phyloP scores from a whole-genome alignment of 495 filamentous ascomycete genomes.

The Glutinoglossum americanum region DNA sequence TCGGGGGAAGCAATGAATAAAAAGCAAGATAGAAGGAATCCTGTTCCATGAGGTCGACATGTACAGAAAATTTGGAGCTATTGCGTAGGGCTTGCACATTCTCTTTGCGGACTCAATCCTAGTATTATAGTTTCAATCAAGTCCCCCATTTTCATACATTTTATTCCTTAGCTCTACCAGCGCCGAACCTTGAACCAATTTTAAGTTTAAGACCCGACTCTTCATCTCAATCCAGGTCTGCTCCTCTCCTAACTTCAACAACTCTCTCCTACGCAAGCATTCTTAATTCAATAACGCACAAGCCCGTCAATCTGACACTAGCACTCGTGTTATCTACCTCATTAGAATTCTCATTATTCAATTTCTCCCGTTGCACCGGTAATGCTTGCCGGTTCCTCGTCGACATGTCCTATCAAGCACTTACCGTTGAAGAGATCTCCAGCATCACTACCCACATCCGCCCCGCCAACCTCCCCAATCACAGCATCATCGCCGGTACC shows the following conservation, averaged over 20 bases:
- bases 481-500: background rate
- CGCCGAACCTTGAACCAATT: background rate
- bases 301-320: background rate
- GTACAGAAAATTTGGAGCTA: background rate
- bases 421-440: background rate
- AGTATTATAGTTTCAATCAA: constrained; percentile 1
- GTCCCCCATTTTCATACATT: background rate
- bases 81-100: background rate
- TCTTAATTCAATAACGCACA: background rate
- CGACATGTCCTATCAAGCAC: background rate
- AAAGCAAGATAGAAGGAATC: background rate
- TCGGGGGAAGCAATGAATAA: background rate
- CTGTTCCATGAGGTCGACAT: background rate
- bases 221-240: background rate
- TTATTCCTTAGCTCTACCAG: background rate
- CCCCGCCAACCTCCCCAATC: background rate
- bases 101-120: background rate
- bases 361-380: background rate
- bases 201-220: background rate
- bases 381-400: background rate
- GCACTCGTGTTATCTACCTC: background rate
- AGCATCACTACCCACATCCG: background rate
- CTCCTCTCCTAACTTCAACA: background rate
- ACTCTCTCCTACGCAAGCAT: background rate
- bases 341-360: background rate